Percentiles rank a stretch among this genome's conserved stretches.
Evolutionary conservation across 176 grass and related monocot species (phyloP).

Genomic region (Carex cristatella): DNA sequence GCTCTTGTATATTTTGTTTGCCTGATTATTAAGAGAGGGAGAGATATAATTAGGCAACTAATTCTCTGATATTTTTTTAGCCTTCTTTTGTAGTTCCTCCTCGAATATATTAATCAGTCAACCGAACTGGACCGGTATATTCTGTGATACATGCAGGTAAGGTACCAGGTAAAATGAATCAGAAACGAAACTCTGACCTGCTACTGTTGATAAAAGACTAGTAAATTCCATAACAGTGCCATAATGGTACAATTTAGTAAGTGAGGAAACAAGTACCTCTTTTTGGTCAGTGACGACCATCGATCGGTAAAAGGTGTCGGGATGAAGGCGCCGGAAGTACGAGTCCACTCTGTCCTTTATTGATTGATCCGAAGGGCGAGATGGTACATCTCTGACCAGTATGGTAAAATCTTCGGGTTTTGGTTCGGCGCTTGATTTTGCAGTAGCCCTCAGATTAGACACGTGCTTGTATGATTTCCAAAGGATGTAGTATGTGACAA

Average conservation of each 20-base stretch:
- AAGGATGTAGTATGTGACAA: slow-evolving; percentile 75
- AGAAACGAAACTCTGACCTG: not conserved
- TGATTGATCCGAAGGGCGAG: slow-evolving; percentile 35
- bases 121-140: not conserved
- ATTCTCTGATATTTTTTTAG: not conserved
- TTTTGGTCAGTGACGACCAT: slow-evolving; percentile 64
- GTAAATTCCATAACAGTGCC: not conserved
- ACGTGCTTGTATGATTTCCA: slow-evolving; percentile 92
- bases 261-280: slow-evolving; percentile 34
- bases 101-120: not conserved
- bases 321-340: slow-evolving; percentile 75
- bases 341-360: slow-evolving; percentile 77
- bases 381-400: slow-evolving; percentile 71
- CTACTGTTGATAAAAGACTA: not conserved
- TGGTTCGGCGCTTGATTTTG: slow-evolving; percentile 47
- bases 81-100: not conserved
- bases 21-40: slow-evolving; percentile 31
- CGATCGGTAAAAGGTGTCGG: slow-evolving; percentile 72
- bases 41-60: not conserved
- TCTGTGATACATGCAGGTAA: not conserved
- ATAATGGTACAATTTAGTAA: not conserved
- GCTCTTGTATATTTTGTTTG: slow-evolving; percentile 74
- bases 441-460: slow-evolving; percentile 53
- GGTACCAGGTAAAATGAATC: not conserved
- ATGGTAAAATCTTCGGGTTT: slow-evolving; percentile 74